Conservation (phyloP, 306 rosid species). For the Lupinus albus region DNA sequence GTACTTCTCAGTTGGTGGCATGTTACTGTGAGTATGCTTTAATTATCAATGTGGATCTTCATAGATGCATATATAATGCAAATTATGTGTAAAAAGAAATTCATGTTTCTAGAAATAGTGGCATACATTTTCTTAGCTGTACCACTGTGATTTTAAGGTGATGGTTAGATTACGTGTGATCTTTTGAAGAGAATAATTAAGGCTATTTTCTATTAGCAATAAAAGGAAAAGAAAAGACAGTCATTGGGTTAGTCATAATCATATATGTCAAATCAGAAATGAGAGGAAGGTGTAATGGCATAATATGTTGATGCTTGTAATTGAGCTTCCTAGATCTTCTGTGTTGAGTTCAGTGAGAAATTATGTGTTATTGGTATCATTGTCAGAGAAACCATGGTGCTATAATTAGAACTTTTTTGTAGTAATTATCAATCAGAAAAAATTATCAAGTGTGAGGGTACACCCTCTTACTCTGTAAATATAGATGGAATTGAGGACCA, state of each 20-base stretch:
- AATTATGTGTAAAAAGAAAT: conserved; percentile 15
- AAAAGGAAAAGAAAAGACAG: neutral
- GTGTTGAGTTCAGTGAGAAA: neutral
- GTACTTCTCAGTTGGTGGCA: conserved; percentile 91
- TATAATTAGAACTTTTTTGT: conserved; percentile 14
- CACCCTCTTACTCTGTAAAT: neutral
- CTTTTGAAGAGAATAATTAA: conserved; percentile 1
- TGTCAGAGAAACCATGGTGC: conserved; percentile 2
- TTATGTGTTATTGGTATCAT: conserved; percentile 7
- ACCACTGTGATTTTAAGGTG: neutral
- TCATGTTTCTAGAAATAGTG: conserved; percentile 13
- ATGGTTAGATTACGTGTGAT: conserved; percentile 11
- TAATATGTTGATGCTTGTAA: conserved; percentile 15
- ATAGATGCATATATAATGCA: conserved; percentile 33
- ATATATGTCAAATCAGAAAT: conserved; percentile 2
- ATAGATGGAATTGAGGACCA: conserved; percentile 7
- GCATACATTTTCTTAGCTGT: conserved; percentile 6
- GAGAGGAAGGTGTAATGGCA: neutral
- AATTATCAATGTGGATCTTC: conserved; percentile 30
- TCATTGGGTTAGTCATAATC: conserved; percentile 2
- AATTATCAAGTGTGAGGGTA: neutral
- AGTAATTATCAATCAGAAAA: conserved; percentile 20
- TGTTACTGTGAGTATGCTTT: conserved; percentile 74
- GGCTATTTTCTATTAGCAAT: neutral
- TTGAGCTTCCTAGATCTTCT: conserved; percentile 12